Percentiles rank a stretch among this genome's conserved stretches.
phyloP scores from a whole-genome alignment of 2,329 filamentous ascomycete species.

The Penicillium sp. region DNA sequence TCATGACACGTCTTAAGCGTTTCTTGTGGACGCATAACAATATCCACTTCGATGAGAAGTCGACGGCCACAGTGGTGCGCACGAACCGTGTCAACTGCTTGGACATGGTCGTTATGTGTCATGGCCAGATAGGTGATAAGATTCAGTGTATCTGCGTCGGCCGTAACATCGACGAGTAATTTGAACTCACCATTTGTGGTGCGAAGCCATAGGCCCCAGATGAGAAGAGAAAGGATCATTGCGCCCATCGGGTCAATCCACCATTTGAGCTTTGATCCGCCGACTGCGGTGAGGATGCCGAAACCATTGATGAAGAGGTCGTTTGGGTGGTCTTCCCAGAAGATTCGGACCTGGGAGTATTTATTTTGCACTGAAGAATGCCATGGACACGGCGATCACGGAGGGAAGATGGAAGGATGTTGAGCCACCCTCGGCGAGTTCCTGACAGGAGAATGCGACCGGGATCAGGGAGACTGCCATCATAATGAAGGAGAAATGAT shows the following conservation, averaged over 20 bases:
- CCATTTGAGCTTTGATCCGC: constrained; percentile 11
- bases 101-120: constrained; percentile 54
- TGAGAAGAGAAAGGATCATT: constrained; percentile 2
- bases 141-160: constrained; percentile 4
- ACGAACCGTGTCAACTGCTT: constrained; percentile 88
- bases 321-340: constrained; percentile 10
- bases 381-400: constrained; percentile 71
- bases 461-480: constrained; percentile 85
- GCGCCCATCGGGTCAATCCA: constrained; percentile 10
- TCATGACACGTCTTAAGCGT: constrained; percentile 81
- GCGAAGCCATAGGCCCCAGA: background rate
- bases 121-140: constrained; percentile 6
- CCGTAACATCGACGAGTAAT: constrained; percentile 2
- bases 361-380: constrained; percentile 53
- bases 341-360: constrained; percentile 5
- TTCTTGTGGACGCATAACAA: constrained; percentile 81
- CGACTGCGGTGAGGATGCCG: constrained; percentile 6
- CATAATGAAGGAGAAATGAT: constrained; percentile 97
- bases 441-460: constrained; percentile 79
- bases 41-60: constrained; percentile 90
- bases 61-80: constrained; percentile 87
- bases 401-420: background rate
- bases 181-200: background rate
- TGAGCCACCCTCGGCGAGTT: constrained; percentile 42
- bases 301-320: constrained; percentile 9